Evolutionary conservation across 1,284 basidiomycete genomes (phyloP), one percentile per base, ranked within the genome.

Genomic region (Athelia sp.): DNA sequence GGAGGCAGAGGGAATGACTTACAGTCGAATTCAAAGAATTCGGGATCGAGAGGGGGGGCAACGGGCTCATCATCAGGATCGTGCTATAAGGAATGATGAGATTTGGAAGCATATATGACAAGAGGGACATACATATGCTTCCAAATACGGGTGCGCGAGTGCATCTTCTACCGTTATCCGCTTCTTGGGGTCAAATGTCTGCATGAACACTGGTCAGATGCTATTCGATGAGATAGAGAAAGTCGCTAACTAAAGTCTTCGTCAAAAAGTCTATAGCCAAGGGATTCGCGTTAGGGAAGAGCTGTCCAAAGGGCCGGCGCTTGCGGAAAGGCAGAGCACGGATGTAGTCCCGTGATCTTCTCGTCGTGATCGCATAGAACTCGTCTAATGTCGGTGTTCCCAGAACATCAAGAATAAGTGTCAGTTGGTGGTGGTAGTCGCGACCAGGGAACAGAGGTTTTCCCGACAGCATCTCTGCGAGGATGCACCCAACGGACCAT

Each of bases 401-500:
- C 10, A 95, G 81, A 3, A 95, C 90, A 58, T 95, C 90, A 52
- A 97, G 77, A 60, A 95, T 96, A 50, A 95, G 79, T 4, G 86
- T 87, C 23, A 98, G 79, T 60, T 98, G 95, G 61, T 98, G 90
- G 68, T 98, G 95, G 66, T 94, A 98, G 71, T 98, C 95, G 18
- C 93, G 83, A 14, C 96, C 95, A 0, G 95, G 96, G 76, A 98
- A 98, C 15, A 98, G 77, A 0, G 95, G 94, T 60, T 93, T 90
- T 19, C 93, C 90, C 2, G 84, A 89, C 4, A 98, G 75, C 94
- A 98, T 98, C 73, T 98, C 95, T 2, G 93, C 96, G 26, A 98
- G 79, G 64, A 98, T 97, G 65, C 95, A 98, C 4, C 95, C 95
- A 23, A 98, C 91, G 10, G 92, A 94, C 95, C 95, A 97, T 15